phyloP scores from a whole-genome alignment of 768 basidiomycete species.

The Termitomyces heimii region DNA sequence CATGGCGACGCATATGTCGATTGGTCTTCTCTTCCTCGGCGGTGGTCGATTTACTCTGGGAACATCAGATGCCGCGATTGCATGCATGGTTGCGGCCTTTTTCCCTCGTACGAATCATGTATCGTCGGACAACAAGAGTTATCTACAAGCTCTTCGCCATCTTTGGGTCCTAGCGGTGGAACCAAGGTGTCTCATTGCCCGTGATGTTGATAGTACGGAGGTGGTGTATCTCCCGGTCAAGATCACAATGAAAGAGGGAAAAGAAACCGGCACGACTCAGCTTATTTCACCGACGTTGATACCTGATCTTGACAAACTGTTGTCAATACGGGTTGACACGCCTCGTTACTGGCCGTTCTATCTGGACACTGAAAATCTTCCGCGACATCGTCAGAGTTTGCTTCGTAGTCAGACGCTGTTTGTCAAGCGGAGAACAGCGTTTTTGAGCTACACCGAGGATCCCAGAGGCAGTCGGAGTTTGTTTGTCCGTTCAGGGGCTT shows the following conservation, averaged over 20 bases:
- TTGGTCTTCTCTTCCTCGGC: conserved; percentile 91
- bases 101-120: conserved; percentile 82
- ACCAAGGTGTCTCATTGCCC: conserved; percentile 85
- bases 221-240: conserved; percentile 92
- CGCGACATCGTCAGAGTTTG: conserved; percentile 63
- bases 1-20: conserved; percentile 82
- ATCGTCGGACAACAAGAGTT: conserved; percentile 84
- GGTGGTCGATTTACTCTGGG: conserved; percentile 90
- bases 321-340: conserved; percentile 84
- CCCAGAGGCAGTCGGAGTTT: conserved; percentile 89
- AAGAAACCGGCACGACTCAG: conserved; percentile 58
- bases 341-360: conserved; percentile 95
- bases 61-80: conserved; percentile 87
- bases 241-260: conserved; percentile 68
- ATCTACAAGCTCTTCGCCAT: conserved; percentile 89
- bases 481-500: conserved; percentile 82
- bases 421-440: conserved; percentile 90
- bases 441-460: conserved; percentile 90
- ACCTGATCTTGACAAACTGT: conserved; percentile 77
- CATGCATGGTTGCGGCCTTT: conserved; percentile 84
- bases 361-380: conserved; percentile 66
- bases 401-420: conserved; percentile 77
- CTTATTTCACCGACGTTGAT: conserved; percentile 91
- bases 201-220: conserved; percentile 89
- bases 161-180: conserved; percentile 96